These are phyloP conservation scores for Sorghum bicolor DNA, from an alignment of 176 grass and related monocot species.

Conservation along the genomic window Sorghum_bicolor_NCBIv3 NC_012871.2:4979001-4979500, in stretches of 20 bases:
- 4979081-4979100: background rate
- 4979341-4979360: background rate
- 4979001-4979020: background rate
- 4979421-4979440: background rate
- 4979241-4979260: background rate
- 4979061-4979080: too few species aligned
- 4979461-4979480: background rate
- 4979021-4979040: background rate
- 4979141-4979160: background rate
- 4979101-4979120: background rate
- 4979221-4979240: too few species aligned
- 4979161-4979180: background rate
- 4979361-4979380: background rate
- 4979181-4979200: background rate
- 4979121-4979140: background rate
- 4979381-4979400: background rate
- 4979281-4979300: background rate
- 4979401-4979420: background rate
- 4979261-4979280: background rate
- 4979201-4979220: background rate
- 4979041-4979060: background rate
- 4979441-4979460: background rate
- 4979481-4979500: background rate
- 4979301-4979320: background rate
- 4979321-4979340: background rate